Evolutionary conservation across 192 early-diverging fungal species (phyloP).

Genomic region (Polychytrium aggregatum): DNA sequence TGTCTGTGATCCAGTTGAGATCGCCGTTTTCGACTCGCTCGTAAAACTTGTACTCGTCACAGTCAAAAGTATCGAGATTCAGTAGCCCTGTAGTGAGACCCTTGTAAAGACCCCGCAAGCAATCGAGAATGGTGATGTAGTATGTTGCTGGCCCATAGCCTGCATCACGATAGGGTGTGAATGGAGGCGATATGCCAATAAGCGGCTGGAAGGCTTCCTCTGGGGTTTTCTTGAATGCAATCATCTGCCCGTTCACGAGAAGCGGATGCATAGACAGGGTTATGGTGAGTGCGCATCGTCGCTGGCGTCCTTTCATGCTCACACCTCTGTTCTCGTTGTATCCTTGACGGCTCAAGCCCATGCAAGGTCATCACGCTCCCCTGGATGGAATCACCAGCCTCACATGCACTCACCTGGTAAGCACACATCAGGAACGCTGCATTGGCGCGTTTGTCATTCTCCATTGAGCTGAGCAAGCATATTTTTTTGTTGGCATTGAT

Average conservation of each 20-base stretch:
- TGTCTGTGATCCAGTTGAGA: conserved; percentile 61
- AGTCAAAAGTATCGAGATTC: conserved; percentile 43
- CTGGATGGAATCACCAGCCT: neutral
- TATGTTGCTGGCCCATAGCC: conserved; percentile 56
- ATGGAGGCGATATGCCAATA: conserved; percentile 26
- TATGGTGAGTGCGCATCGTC: too few species aligned
- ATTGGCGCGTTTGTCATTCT: conserved; percentile 53
- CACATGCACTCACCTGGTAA: conserved; percentile 45
- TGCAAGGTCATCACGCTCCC: too few species aligned
- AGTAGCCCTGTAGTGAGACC: conserved; percentile 46
- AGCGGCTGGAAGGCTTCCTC: conserved; percentile 50
- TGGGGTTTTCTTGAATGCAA: conserved; percentile 46
- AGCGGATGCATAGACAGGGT: too few species aligned
- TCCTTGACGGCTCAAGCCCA: too few species aligned
- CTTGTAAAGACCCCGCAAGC: conserved; percentile 49
- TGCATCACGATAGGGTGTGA: conserved; percentile 60
- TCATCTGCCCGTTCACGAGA: conserved; percentile 31
- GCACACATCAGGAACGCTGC: conserved; percentile 53
- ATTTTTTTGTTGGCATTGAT: conserved; percentile 35
- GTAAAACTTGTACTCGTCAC: conserved; percentile 62
- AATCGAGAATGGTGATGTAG: conserved; percentile 55
- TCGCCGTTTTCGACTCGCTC: conserved; percentile 60
- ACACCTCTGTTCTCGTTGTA: too few species aligned
- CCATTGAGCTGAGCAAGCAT: conserved; percentile 39
- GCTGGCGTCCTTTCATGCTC: too few species aligned